Percentiles rank a stretch among this genome's conserved stretches.
Evolutionary conservation across 495 filamentous ascomycete genomes (phyloP).

Genomic region (Evernia prunastri): DNA sequence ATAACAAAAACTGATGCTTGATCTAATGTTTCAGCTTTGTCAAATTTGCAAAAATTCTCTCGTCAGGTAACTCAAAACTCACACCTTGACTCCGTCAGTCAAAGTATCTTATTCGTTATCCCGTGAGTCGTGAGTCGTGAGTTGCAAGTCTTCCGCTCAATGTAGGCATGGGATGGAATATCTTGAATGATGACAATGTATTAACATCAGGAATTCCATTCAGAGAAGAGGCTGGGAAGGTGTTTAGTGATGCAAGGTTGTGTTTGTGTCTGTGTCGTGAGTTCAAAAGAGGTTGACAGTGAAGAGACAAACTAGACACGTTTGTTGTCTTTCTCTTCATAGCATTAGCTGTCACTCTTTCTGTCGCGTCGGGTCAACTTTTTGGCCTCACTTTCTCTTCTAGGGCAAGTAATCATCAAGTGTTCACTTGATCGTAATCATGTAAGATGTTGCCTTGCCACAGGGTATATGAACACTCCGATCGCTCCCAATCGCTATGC

Average conservation of each 20-base stretch:
- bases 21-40: no score
- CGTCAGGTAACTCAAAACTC: no score
- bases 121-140: no score
- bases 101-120: no score
- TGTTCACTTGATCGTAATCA: neutral
- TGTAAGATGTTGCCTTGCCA: neutral
- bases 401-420: neutral
- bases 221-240: neutral
- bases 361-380: no score
- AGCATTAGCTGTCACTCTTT: neutral
- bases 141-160: neutral
- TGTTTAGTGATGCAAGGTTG: neutral
- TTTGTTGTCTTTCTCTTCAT: neutral
- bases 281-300: neutral
- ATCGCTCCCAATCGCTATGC: neutral
- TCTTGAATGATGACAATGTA: neutral
- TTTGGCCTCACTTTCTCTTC: neutral
- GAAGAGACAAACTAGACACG: neutral
- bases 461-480: constrained; percentile 16
- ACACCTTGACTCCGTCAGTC: neutral
- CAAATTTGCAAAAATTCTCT: no score
- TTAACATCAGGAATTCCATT: neutral
- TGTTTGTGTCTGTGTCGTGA: neutral
- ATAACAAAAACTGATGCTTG: no score
- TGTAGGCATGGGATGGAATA: neutral